Base-by-base conservation (phyloP, 139 green algal genomes). In the Chlorella sp. region DNA sequence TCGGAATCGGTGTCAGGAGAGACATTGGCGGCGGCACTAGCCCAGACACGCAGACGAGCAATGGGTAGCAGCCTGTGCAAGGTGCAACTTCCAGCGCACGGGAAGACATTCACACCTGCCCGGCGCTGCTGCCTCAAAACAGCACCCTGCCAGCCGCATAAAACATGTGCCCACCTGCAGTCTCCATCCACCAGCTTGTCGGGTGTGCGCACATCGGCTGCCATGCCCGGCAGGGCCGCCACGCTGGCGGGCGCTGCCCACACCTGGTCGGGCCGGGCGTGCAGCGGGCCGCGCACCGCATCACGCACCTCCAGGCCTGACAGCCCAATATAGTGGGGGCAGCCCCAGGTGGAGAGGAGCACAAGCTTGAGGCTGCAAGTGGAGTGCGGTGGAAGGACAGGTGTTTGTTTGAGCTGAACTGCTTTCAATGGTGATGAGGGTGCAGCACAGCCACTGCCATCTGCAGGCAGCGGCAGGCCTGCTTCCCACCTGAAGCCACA, bases 311-410 rank as follows among this genome's bases (percentile, higher is more conserved):
- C 88, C n/a, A 88, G 26, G 34, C 81, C 85, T 6, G 38, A 78
- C n/a, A 91, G 70, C 4, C 88, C 88, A 39, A 91, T 62, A 38
- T 91, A 91, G 74, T 89, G 85, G 2, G 74, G 88, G 81, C 86
- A 83, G 9, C 84, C 88, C 88, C 88, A 91, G n/a, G 81, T 79
- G 55, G n/a, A 84, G 62, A 88, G 83, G 21, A 89, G 57, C 34
- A 85, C 69, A 17, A 91, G 74, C 70, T 83, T 86, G 32, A 91
- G 68, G 34, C 75, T 65, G 71, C 80, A 51, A 83, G n/a, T n/a
- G 36, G 76, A 80, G 56, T 71, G 82, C 5, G 87, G 82, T 34
- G 88, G 78, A 41, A 25, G 5, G 67, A 25, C 3, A 73, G 67
- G 32, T 51, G 44, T 6, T 16, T 51, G 7, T 16, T 51, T n/a